phyloP scores from a whole-genome alignment of 2,329 filamentous ascomycete genomes.

The Coniochaeta pulveracea region DNA sequence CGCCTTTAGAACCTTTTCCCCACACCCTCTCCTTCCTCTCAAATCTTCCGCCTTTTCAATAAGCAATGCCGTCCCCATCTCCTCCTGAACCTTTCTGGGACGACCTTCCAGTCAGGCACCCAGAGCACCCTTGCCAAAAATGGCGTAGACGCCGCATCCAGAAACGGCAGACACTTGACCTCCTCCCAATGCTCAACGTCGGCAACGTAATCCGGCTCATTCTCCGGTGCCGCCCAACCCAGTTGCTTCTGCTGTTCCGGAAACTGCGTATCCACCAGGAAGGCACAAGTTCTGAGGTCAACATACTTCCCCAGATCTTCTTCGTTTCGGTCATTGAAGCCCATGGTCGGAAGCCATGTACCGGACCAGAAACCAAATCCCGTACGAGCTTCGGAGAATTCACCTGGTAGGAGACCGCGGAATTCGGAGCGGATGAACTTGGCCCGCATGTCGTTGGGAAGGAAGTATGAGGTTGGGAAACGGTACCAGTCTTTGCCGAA shows the following conservation, averaged over 20 bases:
- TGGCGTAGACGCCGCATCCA: conserved; percentile 68
- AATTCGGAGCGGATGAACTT: conserved; percentile 93
- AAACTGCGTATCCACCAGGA: conserved; percentile 81
- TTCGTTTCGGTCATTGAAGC: conserved; percentile 86
- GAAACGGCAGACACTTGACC: conserved; percentile 64
- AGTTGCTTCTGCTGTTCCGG: conserved; percentile 34
- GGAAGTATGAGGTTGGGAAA: conserved; percentile 85
- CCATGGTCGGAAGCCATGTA: conserved; percentile 70
- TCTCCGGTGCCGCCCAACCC: conserved; percentile 34
- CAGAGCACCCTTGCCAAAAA: conserved; percentile 68
- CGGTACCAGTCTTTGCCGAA: conserved; percentile 98
- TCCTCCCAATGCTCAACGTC: conserved; percentile 68
- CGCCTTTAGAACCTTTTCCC: too few relatives aligned
- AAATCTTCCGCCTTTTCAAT: conserved; percentile 46
- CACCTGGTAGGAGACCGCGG: conserved; percentile 74
- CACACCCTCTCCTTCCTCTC: background rate
- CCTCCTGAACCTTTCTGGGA: conserved; percentile 60
- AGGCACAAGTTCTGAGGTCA: conserved; percentile 63
- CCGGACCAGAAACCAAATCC: conserved; percentile 68
- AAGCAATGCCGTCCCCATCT: conserved; percentile 88
- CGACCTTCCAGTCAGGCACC: conserved; percentile 59
- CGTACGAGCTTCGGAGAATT: conserved; percentile 65
- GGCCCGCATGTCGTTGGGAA: conserved; percentile 71
- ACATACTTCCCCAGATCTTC: conserved; percentile 84
- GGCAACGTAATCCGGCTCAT: conserved; percentile 71